Evolutionary conservation across 2,329 filamentous ascomycete genomes (phyloP), one percentile per base, ranked within the genome.

Genomic region (Chaetomiaceae sp.): DNA sequence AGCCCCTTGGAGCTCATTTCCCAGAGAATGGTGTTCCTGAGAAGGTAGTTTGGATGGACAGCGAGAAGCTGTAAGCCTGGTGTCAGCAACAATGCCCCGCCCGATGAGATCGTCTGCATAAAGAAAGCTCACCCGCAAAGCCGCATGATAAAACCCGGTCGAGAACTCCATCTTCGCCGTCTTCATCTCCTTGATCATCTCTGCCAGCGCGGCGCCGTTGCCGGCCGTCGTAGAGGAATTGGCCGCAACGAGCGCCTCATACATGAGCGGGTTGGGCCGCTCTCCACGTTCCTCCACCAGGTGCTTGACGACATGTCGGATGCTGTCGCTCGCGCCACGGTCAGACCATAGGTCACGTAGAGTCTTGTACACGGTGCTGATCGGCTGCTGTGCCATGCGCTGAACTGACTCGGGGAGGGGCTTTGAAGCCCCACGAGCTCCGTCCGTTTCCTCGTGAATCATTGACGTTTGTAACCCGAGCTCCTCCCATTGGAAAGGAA

Each of bases 1-100:
- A 86, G 77, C 87, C 89, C 95, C 56, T 81, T 76, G 50, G 81
- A 75, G 61, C 81, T 81, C 86, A 93, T 89, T 50, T 85, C 83
- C 48, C 80, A 71, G 34, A 96, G 71, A 3, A 96, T 76, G 31
- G 84, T 76, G 47, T 80, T 78, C 31, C 90, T 83, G 20, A 93
- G 71, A 5, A 89, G 59, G 60, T 95, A 92, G 67, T 97, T 87
- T 0, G 92, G 89, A 65, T 97, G 93, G 8, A 93, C 80, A 0
- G 87, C 81, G 20, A 96, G 74, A 5, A 80, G 85, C 74, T 86
- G 25, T 5, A 50, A 50, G 53, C 55, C 49, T n/a, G n/a, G 57
- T 33, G 21, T 33, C 8, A 61, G 60, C 14, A 62, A 57, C 42
- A 58, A 35, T 16, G 6, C 59, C n/a, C 61, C 13, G 4, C 10